A percentile compares a stretch with the other conserved stretches of the same genome.
Evolutionary conservation across 1,284 basidiomycete genomes (phyloP).

Genomic region (Phlebopus sp.): DNA sequence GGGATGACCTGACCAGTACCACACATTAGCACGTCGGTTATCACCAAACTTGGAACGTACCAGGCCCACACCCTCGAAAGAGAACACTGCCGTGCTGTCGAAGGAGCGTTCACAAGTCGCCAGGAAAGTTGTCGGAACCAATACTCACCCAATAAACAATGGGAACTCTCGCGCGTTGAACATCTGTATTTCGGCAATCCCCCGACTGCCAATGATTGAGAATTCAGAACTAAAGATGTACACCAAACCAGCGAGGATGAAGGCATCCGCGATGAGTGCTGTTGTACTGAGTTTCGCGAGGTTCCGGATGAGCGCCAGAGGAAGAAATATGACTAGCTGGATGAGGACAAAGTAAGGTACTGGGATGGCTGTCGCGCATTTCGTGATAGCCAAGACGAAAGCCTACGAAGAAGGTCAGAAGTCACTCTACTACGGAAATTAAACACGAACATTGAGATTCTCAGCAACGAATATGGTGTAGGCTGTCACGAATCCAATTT

Average conservation of each 20-base stretch:
- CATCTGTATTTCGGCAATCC: conserved; percentile 79
- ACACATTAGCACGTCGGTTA: conserved; percentile 4
- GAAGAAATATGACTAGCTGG: conserved; percentile 86
- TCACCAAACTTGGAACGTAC: conserved; percentile 42
- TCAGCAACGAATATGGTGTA: conserved; percentile 97
- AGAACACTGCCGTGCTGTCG: conserved; percentile 90
- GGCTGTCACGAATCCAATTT: conserved; percentile 85
- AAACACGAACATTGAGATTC: conserved; percentile 63
- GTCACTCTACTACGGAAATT: not conserved
- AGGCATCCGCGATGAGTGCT: conserved; percentile 91
- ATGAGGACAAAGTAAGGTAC: conserved; percentile 81
- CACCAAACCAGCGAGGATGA: conserved; percentile 87
- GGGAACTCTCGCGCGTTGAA: conserved; percentile 93
- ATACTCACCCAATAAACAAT: conserved; percentile 81
- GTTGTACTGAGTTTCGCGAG: conserved; percentile 91
- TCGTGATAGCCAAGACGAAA: conserved; percentile 82
- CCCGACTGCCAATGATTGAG: conserved; percentile 58
- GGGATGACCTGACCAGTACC: conserved; percentile 68
- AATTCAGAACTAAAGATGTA: conserved; percentile 87
- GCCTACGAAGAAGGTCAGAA: conserved; percentile 40
- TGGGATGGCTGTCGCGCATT: conserved; percentile 71
- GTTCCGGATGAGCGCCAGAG: conserved; percentile 83
- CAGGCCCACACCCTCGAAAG: conserved; percentile 96
- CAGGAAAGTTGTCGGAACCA: not conserved
- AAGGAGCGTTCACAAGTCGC: conserved; percentile 4